Evolutionary conservation across 139 green algal species (phyloP).

Genomic region (Chlamydomonas schloesseri): DNA sequence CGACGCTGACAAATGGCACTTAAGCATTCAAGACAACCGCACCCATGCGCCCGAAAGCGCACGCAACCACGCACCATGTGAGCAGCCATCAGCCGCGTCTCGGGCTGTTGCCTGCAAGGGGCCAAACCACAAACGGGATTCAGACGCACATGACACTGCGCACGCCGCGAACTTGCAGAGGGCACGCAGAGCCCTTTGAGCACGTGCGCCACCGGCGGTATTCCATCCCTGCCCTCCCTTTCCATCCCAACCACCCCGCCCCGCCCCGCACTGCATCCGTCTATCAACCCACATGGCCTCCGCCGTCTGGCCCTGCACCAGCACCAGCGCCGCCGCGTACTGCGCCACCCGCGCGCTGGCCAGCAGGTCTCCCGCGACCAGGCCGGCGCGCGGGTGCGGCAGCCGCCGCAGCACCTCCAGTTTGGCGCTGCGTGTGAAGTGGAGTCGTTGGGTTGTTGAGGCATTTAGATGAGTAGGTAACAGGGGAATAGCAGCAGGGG

Average conservation of each 20-base stretch:
- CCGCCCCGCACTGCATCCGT: neutral
- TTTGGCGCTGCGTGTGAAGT: neutral
- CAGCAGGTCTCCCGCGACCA: slow-evolving; percentile 23
- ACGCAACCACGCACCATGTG: slow-evolving; percentile 12
- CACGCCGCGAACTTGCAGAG: no score
- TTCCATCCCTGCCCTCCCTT: no score
- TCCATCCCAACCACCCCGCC: no score
- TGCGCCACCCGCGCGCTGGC: neutral
- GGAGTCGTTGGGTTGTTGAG: neutral
- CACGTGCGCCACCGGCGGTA: no score
- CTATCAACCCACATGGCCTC: neutral
- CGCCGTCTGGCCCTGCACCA: neutral
- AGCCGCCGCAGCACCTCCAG: slow-evolving; percentile 33
- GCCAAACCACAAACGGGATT: no score
- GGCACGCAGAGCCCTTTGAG: no score
- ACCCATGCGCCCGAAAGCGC: no score
- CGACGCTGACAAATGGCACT: no score
- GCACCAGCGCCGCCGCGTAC: neutral
- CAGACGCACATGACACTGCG: no score
- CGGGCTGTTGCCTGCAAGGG: slow-evolving; percentile 10
- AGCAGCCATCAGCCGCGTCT: slow-evolving; percentile 11
- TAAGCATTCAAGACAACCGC: no score
- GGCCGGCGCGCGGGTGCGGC: neutral
- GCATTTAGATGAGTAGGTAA: no score
- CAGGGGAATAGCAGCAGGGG: no score